A percentile compares a stretch with the other conserved stretches of the same genome.
These are phyloP conservation scores for Taphrina deformans DNA, from an alignment of 1,139 yeast species.

Conservation along the genomic window DNA sequence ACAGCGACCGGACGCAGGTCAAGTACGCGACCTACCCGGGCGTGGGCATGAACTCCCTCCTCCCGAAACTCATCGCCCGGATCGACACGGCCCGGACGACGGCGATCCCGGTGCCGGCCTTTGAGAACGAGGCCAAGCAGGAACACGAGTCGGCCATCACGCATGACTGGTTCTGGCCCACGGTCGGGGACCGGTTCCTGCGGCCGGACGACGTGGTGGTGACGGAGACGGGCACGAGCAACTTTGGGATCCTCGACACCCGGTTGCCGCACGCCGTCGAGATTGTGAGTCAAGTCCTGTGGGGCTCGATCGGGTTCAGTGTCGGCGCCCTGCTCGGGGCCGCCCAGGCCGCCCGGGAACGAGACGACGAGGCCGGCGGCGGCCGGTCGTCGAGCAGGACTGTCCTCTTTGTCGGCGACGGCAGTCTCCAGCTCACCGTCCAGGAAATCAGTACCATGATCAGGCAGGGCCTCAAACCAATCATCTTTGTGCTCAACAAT, in stretches of 20 bases:
- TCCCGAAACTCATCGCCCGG: slow-evolving; percentile 48
- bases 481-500: slow-evolving; percentile 71
- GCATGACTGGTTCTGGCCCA: slow-evolving; percentile 40
- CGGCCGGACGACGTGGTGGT: slow-evolving; percentile 65
- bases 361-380: too few relatives aligned
- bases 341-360: slow-evolving; percentile 65
- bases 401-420: slow-evolving; percentile 79
- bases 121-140: slow-evolving; percentile 12
- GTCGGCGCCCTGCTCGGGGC: slow-evolving; percentile 82
- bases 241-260: slow-evolving; percentile 67
- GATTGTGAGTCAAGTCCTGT: slow-evolving; percentile 65
- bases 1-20: slow-evolving; percentile 53
- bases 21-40: slow-evolving; percentile 45
- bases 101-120: slow-evolving; percentile 35
- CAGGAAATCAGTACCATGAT: slow-evolving; percentile 74
- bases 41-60: slow-evolving; percentile 44
- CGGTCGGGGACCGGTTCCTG: slow-evolving; percentile 46
- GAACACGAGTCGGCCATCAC: slow-evolving; percentile 39
- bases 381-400: slow-evolving; percentile 54
- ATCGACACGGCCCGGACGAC: slow-evolving; percentile 46
- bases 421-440: slow-evolving; percentile 86
- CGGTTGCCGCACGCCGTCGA: slow-evolving; percentile 56
- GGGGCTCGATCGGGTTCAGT: slow-evolving; percentile 83
- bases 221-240: slow-evolving; percentile 76
- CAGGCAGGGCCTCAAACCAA: slow-evolving; percentile 60